These are phyloP conservation scores for Mycena capillaripes DNA, from an alignment of 768 basidiomycete species.

Conservation along the genomic window DNA sequence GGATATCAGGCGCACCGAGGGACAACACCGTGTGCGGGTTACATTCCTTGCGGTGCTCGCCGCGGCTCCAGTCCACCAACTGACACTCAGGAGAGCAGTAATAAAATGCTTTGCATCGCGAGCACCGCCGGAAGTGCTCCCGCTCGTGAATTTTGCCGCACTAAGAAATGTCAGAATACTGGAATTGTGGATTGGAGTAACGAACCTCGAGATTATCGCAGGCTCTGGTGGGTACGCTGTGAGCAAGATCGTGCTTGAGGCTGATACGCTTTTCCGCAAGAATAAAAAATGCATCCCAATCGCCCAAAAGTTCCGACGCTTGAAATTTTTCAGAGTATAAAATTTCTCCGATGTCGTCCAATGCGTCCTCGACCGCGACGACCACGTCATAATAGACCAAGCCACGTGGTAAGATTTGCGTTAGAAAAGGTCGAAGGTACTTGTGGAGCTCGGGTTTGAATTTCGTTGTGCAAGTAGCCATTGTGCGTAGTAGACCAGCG, in stretches of 20 bases:
- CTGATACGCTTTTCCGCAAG: neutral
- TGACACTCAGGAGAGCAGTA: neutral
- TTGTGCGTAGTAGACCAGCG: neutral
- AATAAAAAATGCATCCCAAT: neutral
- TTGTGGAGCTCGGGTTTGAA: neutral
- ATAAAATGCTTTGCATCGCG: neutral
- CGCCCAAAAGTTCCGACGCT: neutral
- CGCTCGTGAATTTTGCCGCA: neutral
- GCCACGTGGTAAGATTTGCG: neutral
- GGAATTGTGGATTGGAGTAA: neutral
- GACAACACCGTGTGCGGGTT: neutral
- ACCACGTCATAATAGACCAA: conserved; percentile 1
- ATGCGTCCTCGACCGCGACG: neutral
- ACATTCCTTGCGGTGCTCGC: neutral
- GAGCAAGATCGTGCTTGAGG: neutral
- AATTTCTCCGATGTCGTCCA: neutral
- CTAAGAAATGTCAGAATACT: neutral
- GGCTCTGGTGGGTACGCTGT: neutral
- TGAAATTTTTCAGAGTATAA: neutral
- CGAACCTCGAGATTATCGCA: conserved; percentile 6
- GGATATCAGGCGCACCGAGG: neutral
- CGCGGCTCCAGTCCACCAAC: neutral
- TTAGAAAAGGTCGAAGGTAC: neutral
- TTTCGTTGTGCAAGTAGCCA: neutral
- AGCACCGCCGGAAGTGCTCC: neutral